Base-by-base conservation (phyloP, 225 moss, liverwort and hornwort genomes). In the Anthoceros angustus region DNA sequence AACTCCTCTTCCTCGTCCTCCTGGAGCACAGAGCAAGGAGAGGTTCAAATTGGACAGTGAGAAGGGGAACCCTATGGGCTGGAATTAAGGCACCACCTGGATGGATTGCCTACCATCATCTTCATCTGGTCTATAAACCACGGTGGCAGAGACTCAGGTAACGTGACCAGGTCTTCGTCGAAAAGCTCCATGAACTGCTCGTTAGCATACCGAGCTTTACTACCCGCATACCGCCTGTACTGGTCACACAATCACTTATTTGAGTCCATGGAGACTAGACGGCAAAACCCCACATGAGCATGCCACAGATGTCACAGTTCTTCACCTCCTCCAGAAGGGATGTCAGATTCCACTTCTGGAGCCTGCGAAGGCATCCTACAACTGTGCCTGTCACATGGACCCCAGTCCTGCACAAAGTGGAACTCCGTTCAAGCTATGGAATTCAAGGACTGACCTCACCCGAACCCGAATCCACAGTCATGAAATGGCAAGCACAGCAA, bases 181-280 rank as follows among this genome's bases (percentile, higher is more conserved):
- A 94, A 94, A 8, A 94, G 80, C 80, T 94, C 94, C 90, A 94
- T 94, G 64, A 94, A 94, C 77, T 94, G 94, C 78, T 94, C 94
- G 75, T 94, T 90, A 0, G 94, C 94, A 67, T 94, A 94, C 21
- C 87, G 83, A 66, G 94, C 94, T 71, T 94, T 94, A 77, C 84
- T 83, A 74, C 90, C 87, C 64, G 94, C 94, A 82, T 90, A 90
- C 66, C 94, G 94, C 77, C 94, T 83, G 69, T 94, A 94, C 93
- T 93, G 87, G 70, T 70, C 69, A 60, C 69, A 42, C 68, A 66
- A 74, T 24, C 61, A 70, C 43, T 41, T 41, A 61, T 25, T 68
- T 46, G 40, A 38, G 41, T 18, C 32, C 41, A 68, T 1, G 32
- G 32, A 32, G 32, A 32, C 32, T 32, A 32, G 32, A 32, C 32